Evolutionary conservation across 2,329 filamentous ascomycete genomes (phyloP), one percentile per base, ranked within the genome.

Genomic region (Dichotomopilus funicola): DNA sequence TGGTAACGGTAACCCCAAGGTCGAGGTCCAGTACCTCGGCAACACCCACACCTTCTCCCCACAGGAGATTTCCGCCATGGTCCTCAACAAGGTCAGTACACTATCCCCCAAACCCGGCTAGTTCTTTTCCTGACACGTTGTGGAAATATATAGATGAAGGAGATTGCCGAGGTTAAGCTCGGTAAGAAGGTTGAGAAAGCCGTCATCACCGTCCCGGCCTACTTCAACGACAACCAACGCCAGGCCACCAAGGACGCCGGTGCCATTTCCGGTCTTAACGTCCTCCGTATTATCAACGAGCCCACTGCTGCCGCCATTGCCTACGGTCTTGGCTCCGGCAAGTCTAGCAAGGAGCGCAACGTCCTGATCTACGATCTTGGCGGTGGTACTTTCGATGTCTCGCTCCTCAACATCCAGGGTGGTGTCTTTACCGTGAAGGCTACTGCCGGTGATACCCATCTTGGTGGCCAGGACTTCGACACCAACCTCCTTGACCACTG

Each of bases 221-320:
- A 99, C 85, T 99, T 99, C 89, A 97, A 97, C 83, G 94, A 99
- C 86, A 96, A 95, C 83, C 94, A 99, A 82, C 88, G 94, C 79
- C 94, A 97, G 79, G 89, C 94, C 65, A 99, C 94, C 79, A 97
- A 97, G 87, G 94, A 97, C 72, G 94, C 94, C 65, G 94, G 94
- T 86, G 88, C 92, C 74, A 99, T 99, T 71, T 80, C 92, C 70
- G 94, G 92, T 67, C 86, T 99, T 62, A 96, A 97, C 78, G 91
- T 99, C 66, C 91, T 99, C 75, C 91, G 94, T 83, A 97, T 99
- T 80, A 97, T 99, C 80, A 99, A 99, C 85, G 94, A 99, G 82
- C 94, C 94, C 60, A 99, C 94, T 62, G 94, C 94, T 66, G 94
- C 94, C 61, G 94, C 94, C 68, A 97, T 97, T 69, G 94, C 94